These are phyloP conservation scores for Podospora conica DNA, from an alignment of 495 filamentous ascomycete species.

Conservation along the genomic window DNA sequence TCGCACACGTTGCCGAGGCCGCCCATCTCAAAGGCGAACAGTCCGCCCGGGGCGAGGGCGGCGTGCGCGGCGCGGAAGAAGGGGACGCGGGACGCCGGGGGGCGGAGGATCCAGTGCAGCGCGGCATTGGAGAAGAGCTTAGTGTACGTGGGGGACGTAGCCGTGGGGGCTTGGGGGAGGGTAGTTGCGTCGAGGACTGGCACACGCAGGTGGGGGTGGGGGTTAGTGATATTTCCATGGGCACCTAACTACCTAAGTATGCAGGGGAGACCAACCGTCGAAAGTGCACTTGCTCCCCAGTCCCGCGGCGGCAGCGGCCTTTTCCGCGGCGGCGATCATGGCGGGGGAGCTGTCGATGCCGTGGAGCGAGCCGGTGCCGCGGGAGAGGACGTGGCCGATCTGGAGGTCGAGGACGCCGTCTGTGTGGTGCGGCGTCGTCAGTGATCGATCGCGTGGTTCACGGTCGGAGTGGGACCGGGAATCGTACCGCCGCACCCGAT, in stretches of 20 bases:
- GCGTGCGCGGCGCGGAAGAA: conserved; percentile 45
- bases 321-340: conserved; percentile 55
- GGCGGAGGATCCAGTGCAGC: conserved; percentile 67
- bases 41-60: conserved; percentile 51
- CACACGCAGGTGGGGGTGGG: too few species aligned
- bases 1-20: conserved; percentile 65
- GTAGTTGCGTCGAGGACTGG: conserved; percentile 35
- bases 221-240: background rate
- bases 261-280: conserved; percentile 27
- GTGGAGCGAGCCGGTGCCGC: conserved; percentile 43
- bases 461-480: background rate
- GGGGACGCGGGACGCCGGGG: conserved; percentile 20
- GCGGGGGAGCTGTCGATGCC: conserved; percentile 60
- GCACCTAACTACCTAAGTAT: too few species aligned
- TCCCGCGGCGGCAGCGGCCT: conserved; percentile 19
- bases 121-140: conserved; percentile 77
- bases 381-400: conserved; percentile 39
- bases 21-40: conserved; percentile 68
- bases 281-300: conserved; percentile 33
- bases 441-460: background rate
- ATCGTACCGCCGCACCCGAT: conserved; percentile 62
- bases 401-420: conserved; percentile 59
- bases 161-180: conserved; percentile 17
- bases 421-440: conserved; percentile 12
- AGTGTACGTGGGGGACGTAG: conserved; percentile 36